phyloP scores from a whole-genome alignment of 345 rosid species.

The Gossypium sturtianum region DNA sequence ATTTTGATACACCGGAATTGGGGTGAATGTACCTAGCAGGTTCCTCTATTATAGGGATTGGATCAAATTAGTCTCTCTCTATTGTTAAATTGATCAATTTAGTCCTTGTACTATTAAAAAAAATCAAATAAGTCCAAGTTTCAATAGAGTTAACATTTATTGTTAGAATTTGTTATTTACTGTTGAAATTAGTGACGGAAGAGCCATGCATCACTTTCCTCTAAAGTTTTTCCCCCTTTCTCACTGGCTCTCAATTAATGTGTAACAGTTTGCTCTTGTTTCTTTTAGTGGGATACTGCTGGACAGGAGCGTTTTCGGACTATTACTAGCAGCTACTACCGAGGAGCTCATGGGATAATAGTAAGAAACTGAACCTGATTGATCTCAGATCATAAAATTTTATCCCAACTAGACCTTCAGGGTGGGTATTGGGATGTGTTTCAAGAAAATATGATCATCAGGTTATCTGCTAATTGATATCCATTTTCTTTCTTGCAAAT shows the following conservation, averaged over 20 bases:
- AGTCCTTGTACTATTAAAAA: too few species aligned
- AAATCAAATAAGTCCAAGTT: too few species aligned
- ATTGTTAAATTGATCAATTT: too few species aligned
- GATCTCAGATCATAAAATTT: background rate
- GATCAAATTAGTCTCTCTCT: too few species aligned
- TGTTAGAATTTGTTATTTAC: too few species aligned
- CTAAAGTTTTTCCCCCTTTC: background rate
- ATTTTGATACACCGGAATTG: background rate
- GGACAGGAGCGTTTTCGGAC: conserved; percentile 92
- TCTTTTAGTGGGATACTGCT: conserved; percentile 78
- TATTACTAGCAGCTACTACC: conserved; percentile 85
- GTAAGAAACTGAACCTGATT: conserved; percentile 30
- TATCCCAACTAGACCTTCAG: background rate
- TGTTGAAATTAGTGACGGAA: background rate
- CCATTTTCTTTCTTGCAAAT: background rate
- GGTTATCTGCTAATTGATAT: background rate
- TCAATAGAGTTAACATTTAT: too few species aligned
- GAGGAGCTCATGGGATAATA: conserved; percentile 92
- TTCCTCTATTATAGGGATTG: too few species aligned
- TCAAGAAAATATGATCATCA: background rate
- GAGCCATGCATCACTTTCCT: background rate
- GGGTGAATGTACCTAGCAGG: too few species aligned
- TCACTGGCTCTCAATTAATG: too few species aligned
- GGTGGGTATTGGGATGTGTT: background rate
- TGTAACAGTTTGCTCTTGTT: background rate